Conservation (phyloP, 1,284 basidiomycete genomes). For the Microbotryum violaceum region DNA sequence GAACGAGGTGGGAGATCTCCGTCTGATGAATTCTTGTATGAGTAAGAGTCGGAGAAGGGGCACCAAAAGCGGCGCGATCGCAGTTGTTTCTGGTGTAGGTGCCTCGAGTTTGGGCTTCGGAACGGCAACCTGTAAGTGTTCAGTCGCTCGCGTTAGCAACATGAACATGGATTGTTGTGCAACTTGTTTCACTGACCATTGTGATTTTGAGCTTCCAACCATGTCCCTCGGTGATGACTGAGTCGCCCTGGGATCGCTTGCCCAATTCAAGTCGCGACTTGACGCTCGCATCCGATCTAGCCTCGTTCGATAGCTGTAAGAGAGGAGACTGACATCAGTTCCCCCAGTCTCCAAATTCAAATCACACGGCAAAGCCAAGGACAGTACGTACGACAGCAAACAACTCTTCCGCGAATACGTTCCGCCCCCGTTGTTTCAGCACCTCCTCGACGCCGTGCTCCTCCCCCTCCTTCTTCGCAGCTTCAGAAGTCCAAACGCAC, state of each 20-base stretch:
- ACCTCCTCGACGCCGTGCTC: not conserved
- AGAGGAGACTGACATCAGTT: too few species aligned
- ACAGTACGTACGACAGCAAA: conserved; percentile 19
- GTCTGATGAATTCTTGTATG: conserved; percentile 16
- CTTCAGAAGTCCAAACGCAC: not conserved
- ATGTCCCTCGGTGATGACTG: conserved; percentile 5
- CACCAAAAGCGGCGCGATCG: not conserved
- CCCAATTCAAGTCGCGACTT: conserved; percentile 16
- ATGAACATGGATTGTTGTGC: not conserved
- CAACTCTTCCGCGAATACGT: conserved; percentile 27
- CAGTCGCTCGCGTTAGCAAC: not conserved
- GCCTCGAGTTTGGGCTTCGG: conserved; percentile 1
- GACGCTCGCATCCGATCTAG: not conserved
- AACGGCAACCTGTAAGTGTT: not conserved
- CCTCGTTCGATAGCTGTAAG: conserved; percentile 19
- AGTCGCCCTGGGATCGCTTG: conserved; percentile 11
- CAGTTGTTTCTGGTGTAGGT: not conserved
- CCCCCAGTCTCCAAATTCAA: not conserved
- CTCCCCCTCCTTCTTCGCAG: not conserved
- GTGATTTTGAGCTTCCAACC: conserved; percentile 7
- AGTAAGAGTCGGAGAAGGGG: conserved; percentile 26
- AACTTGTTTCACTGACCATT: conserved; percentile 9
- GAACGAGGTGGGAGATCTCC: not conserved
- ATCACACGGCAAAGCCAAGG: not conserved
- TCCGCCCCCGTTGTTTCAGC: conserved; percentile 2